Conservation (phyloP, 2,329 filamentous ascomycete genomes). For the Dactylonectria estremocensis region DNA sequence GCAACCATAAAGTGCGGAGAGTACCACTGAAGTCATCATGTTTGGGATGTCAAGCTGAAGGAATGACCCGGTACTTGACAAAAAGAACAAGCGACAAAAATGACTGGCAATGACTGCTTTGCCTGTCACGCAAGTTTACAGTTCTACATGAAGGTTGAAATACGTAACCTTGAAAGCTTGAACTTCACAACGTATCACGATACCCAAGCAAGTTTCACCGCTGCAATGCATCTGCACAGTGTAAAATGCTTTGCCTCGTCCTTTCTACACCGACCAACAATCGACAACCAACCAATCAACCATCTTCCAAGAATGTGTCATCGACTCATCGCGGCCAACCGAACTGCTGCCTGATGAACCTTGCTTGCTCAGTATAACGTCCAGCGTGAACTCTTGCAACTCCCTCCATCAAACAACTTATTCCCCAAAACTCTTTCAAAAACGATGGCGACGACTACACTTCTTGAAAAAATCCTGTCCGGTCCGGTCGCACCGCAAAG, state of each 20-base stretch:
- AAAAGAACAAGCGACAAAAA: too few species aligned
- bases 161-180: too few species aligned
- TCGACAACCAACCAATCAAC: not conserved
- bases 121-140: too few species aligned
- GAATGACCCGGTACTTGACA: too few species aligned
- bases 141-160: too few species aligned
- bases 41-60: too few species aligned
- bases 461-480: conserved; percentile 24
- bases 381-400: not conserved
- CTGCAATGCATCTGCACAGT: too few species aligned
- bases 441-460: not conserved
- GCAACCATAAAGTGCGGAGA: too few species aligned
- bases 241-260: not conserved
- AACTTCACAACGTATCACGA: too few species aligned
- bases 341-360: not conserved
- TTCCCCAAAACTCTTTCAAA: not conserved
- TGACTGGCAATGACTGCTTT: too few species aligned
- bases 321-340: not conserved
- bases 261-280: not conserved
- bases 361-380: not conserved
- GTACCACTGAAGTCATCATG: too few species aligned
- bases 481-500: conserved; percentile 23
- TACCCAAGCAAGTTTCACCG: too few species aligned
- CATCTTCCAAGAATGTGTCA: not conserved
- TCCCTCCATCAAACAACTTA: not conserved